Base-by-base conservation (phyloP, 345 rosid species). In the Camelina neglecta region DNA sequence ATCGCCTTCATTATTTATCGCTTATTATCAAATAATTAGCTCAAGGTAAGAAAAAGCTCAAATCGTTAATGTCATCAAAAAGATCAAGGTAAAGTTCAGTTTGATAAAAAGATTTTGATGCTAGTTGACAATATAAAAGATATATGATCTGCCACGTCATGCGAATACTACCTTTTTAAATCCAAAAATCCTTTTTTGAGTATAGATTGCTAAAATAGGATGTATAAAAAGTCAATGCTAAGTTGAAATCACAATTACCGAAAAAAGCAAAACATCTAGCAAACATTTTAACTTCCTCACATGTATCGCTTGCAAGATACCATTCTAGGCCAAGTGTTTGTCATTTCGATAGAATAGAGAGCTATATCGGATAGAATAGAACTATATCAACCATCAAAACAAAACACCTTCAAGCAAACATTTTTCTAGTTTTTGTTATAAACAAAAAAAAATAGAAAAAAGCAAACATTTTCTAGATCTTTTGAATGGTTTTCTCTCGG, bases 51-150 rank as follows among this genome's bases (percentile, higher is more conserved):
- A 7, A 36, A 39, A 41, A 11, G 44, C 11, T 41, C 13, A 41
- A 41, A 41, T 9, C 42, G 42, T 44, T 12, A 6, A 44, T 44
- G 16, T 12, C 16, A 44, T 44, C 5, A 4, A 44, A 44, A 44
- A 44, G 49, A 7, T 13, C 6, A 4, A 44, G 48, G 48, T 12
- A 4, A 44, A 4, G 20, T 47, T 15, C 10, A 41, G 7, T 63
- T 41, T 33, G 50, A 55, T 64, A 15, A 29, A 68, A 0, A 36
- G 2, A 58, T 26, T 4, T 26, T 44, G 16, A 26, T 48, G 54
- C 3, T 48, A 51, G 74, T 60, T 75, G 69, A 68, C 63, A 75
- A 68, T 50, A 60, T 21, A 18, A 51, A 41, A 68, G 61, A 60
- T 60, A 9, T 31, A 15, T 60, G 8, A 1, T 15, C 69, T 23